These are phyloP conservation scores for Lepidium africanum DNA, from an alignment of 345 rosid genomes.

Conservation along the genomic window DNA sequence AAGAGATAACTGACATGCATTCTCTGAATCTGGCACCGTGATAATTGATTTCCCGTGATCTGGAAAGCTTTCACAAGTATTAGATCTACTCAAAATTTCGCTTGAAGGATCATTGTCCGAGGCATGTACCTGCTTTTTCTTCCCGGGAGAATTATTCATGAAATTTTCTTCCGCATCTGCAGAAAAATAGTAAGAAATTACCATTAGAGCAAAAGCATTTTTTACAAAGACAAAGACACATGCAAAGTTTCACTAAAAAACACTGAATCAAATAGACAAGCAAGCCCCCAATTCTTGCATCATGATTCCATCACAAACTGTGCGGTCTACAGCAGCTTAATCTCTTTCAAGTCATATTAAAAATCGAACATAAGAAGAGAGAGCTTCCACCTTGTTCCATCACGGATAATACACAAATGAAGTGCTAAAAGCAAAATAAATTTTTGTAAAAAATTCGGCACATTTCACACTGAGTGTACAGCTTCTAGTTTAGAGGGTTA, in stretches of 20 bases:
- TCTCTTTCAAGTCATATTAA: neutral
- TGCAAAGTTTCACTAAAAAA: neutral
- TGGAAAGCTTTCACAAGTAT: slow-evolving; percentile 37
- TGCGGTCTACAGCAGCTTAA: neutral
- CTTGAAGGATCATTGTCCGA: slow-evolving; percentile 29
- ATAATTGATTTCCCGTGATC: slow-evolving; percentile 28
- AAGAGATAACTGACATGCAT: slow-evolving; percentile 27
- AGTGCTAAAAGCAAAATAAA: neutral
- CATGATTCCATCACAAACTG: neutral
- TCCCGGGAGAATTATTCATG: slow-evolving; percentile 26
- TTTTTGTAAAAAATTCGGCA: neutral
- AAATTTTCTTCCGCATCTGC: slow-evolving; percentile 28
- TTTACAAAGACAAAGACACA: neutral
- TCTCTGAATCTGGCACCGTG: slow-evolving; percentile 27
- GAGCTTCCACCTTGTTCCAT: neutral
- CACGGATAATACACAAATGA: neutral
- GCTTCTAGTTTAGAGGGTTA: neutral
- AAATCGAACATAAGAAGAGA: slow-evolving; percentile 2
- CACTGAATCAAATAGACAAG: neutral
- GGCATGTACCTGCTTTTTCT: slow-evolving; percentile 29
- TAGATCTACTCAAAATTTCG: slow-evolving; percentile 29
- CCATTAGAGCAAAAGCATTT: slow-evolving; percentile 3
- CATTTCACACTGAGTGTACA: neutral
- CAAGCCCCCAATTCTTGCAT: neutral
- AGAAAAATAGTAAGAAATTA: neutral